These are phyloP conservation scores for Clavispora asparagi DNA, from an alignment of 805 yeast species.

Conservation along the genomic window DNA sequence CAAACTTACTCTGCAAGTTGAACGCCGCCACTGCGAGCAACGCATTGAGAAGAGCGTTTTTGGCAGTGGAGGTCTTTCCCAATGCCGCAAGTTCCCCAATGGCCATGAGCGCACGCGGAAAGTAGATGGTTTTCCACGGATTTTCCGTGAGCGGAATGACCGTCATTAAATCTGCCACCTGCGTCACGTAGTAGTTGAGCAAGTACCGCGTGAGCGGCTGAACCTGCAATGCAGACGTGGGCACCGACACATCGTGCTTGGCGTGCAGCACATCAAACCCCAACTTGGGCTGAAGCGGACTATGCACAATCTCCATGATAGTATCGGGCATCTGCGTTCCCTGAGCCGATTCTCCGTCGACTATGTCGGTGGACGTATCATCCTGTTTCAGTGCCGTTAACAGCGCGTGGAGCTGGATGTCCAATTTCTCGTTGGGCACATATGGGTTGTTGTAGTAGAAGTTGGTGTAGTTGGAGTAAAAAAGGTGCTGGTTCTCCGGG, in stretches of 20 bases:
- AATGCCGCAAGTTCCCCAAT: slow-evolving; percentile 73
- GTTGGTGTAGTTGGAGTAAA: slow-evolving; percentile 35
- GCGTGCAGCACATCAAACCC: slow-evolving; percentile 37
- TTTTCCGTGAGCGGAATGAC: slow-evolving; percentile 67
- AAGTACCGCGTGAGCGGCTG: slow-evolving; percentile 70
- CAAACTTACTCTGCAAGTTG: slow-evolving; percentile 68
- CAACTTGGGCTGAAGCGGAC: slow-evolving; percentile 36
- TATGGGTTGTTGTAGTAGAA: slow-evolving; percentile 37
- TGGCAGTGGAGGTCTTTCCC: slow-evolving; percentile 70
- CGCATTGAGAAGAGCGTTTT: slow-evolving; percentile 74
- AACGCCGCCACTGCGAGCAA: slow-evolving; percentile 78
- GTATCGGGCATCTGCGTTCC: slow-evolving; percentile 47
- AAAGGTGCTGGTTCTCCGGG: slow-evolving; percentile 32
- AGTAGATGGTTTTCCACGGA: slow-evolving; percentile 85
- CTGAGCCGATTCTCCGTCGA: slow-evolving; percentile 28
- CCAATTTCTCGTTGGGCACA: slow-evolving; percentile 32
- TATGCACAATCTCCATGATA: slow-evolving; percentile 46
- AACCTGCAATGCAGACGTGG: slow-evolving; percentile 57
- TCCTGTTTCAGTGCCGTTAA: slow-evolving; percentile 18
- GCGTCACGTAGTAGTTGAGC: slow-evolving; percentile 63
- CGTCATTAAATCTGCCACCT: slow-evolving; percentile 77
- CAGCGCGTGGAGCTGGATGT: slow-evolving; percentile 41
- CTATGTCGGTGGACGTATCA: slow-evolving; percentile 27
- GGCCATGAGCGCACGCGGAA: slow-evolving; percentile 78
- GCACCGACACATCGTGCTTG: slow-evolving; percentile 29